Evolutionary conservation across 352 stramenopile genomes (phyloP).

Genomic region (Pythium aphanidermatum): DNA sequence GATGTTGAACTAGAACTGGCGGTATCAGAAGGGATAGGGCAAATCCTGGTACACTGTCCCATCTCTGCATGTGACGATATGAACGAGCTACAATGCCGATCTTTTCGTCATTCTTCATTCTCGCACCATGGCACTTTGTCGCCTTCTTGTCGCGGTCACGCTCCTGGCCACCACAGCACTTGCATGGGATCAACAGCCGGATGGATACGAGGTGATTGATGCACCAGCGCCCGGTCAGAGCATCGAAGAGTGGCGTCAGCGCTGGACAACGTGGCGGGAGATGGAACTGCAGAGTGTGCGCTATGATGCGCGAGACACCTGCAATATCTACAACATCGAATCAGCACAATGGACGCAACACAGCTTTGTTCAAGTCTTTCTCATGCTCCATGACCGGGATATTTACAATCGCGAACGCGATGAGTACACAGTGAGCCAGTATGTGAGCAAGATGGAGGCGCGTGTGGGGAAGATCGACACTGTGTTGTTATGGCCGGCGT

Average conservation of each 20-base stretch:
- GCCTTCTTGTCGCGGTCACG: conserved; percentile 7
- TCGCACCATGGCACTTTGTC: not conserved
- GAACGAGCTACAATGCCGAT: too few species aligned
- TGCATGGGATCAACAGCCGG: conserved; percentile 68
- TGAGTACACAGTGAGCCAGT: conserved; percentile 63
- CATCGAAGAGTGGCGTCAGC: conserved; percentile 40
- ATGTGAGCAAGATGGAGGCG: conserved; percentile 44
- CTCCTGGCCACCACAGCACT: conserved; percentile 5
- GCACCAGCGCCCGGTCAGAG: conserved; percentile 27
- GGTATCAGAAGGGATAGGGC: too few species aligned
- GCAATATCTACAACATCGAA: conserved; percentile 68
- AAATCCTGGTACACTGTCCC: too few species aligned
- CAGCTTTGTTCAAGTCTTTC: conserved; percentile 68
- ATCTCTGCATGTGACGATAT: too few species aligned
- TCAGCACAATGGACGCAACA: conserved; percentile 63
- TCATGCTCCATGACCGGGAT: conserved; percentile 75
- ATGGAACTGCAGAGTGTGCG: conserved; percentile 66
- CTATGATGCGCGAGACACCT: conserved; percentile 47
- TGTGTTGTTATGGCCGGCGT: conserved; percentile 78
- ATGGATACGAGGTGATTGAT: conserved; percentile 80
- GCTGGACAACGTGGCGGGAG: conserved; percentile 59
- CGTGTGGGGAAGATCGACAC: conserved; percentile 63
- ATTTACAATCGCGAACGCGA: conserved; percentile 64
- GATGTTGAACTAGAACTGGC: too few species aligned
- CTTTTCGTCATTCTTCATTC: too few species aligned